Percentiles rank a stretch among this genome's conserved stretches.
Evolutionary conservation across 805 yeast genomes (phyloP).

Genomic region (Cyberlindnera suaveolens): DNA sequence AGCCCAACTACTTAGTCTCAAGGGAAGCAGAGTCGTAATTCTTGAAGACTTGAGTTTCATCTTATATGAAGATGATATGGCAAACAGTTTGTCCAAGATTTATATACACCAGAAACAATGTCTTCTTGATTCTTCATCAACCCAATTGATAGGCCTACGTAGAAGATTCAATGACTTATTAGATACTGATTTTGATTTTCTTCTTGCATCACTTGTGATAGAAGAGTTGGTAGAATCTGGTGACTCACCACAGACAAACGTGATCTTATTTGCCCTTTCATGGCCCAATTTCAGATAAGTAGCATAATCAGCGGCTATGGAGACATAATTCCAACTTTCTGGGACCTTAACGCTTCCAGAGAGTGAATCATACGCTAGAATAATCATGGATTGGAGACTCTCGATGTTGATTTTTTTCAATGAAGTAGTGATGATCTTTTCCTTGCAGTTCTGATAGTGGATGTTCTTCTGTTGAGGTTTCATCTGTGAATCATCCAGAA

Average conservation of each 20-base stretch:
- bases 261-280: constrained; percentile 9
- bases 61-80: constrained; percentile 21
- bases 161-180: constrained; percentile 15
- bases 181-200: constrained; percentile 13
- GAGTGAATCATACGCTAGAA: constrained; percentile 19
- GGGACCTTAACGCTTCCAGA: constrained; percentile 21
- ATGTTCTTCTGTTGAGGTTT: constrained; percentile 4
- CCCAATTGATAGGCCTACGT: constrained; percentile 17
- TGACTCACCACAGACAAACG: constrained; percentile 12
- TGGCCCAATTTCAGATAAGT: constrained; percentile 17
- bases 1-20: constrained; percentile 14
- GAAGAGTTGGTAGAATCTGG: constrained; percentile 15
- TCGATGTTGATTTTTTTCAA: constrained; percentile 18
- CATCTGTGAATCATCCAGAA: constrained; percentile 16
- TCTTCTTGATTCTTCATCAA: constrained; percentile 22
- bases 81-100: constrained; percentile 19
- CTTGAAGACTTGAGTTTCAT: constrained; percentile 16
- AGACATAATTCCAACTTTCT: constrained; percentile 23
- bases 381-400: constrained; percentile 16
- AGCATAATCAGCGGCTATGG: constrained; percentile 22
- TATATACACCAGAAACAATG: constrained; percentile 23
- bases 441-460: constrained; percentile 14
- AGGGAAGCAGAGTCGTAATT: constrained; percentile 15
- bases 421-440: constrained; percentile 15
- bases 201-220: constrained; percentile 10